Base-by-base conservation (phyloP, 148 eudicot species). In the Cornus kousa region DNA sequence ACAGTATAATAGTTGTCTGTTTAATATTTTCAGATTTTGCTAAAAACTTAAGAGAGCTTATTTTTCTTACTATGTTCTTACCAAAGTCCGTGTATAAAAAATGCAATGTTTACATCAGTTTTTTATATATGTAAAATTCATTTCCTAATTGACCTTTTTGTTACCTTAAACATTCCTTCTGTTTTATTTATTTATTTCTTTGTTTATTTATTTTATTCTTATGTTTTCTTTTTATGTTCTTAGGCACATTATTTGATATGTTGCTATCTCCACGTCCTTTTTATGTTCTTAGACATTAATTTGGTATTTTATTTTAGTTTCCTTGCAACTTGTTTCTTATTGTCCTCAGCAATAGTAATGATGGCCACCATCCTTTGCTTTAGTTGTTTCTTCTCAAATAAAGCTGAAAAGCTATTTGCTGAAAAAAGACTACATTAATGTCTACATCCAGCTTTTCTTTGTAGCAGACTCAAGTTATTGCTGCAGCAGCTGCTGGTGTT, bases 401-500 rank as follows among this genome's bases (percentile, higher is more conserved):
- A 76, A 77, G 35, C 9, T 16, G 62, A 77, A 68, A 11, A 46
- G 22, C 16, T 65, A 40, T 67, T 62, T 77, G 24, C 12, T 68
- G 35, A 16, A 16, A 76, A 40, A 65, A 35, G 14, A 22, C 17
- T 70, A 20, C 57, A 35, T 37, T 72, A 65, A 48, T 39, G 28
- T 74, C 71, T 71, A 24, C 70, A 73, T 79, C 74, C 57, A 71
- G 68, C 74, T 72, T 28, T 78, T 78, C 16, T 74, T 74, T 80
- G 75, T 81, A 78, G 88, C 97, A 96, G 99, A 94, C 99, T 82
- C 92, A 94, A 91, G 93, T 96, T 67, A 96, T 96, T 90, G 99
- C 99, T 79, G 95, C 99, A 64, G 98, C 99, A 20, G 95, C 99
- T 75, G 99, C 99, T 82, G 97, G 97, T 81, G 97, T 92, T 81